Conservation (phyloP, 768 basidiomycete species). For the Clitopilus hobsonii region DNA sequence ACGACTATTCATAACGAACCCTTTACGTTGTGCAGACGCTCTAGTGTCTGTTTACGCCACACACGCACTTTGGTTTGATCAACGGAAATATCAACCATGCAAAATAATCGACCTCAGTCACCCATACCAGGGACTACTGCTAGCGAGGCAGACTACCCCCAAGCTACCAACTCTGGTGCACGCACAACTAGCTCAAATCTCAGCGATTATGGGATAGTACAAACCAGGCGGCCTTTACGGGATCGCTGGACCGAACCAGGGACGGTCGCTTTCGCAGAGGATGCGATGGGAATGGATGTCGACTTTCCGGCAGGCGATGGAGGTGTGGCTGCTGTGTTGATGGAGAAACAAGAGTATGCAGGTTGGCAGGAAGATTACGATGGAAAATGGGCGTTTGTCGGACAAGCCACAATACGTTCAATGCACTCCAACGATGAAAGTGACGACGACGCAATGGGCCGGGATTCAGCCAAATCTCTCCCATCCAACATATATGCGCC, state of each 20-base stretch:
- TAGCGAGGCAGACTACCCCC: neutral
- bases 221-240: neutral
- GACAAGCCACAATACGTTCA: neutral
- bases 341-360: neutral
- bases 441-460: slow-evolving; percentile 1
- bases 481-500: neutral
- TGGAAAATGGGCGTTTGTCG: neutral
- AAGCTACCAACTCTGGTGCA: neutral
- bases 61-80: neutral
- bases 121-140: neutral
- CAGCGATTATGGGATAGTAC: neutral
- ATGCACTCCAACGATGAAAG: neutral
- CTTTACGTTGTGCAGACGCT: neutral
- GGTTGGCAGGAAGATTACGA: neutral
- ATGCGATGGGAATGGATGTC: neutral
- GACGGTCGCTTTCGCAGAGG: neutral
- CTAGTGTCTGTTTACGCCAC: neutral
- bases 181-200: neutral
- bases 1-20: neutral
- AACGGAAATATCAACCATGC: neutral
- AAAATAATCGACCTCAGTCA: neutral
- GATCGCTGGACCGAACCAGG: neutral
- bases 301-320: neutral
- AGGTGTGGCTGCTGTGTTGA: neutral
- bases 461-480: neutral